Conservation (phyloP, 2,329 filamentous ascomycete species). For the Verticillium alfalfae region DNA sequence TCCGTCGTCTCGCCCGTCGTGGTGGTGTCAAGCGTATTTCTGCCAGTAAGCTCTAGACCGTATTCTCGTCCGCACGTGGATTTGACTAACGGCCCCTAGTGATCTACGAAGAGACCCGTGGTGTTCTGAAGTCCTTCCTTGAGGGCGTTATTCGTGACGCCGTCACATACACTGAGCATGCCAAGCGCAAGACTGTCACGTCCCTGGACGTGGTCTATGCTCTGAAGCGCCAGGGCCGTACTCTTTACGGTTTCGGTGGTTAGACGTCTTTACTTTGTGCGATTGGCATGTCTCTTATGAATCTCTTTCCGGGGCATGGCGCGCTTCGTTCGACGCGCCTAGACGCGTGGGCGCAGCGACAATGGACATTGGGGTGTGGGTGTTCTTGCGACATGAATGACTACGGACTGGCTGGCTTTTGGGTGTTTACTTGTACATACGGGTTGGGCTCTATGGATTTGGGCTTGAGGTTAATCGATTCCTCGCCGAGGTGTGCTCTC, state of each 20-base stretch:
- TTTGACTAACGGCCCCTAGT: conserved; percentile 31
- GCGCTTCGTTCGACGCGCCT: conserved; percentile 1
- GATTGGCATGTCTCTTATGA: conserved; percentile 28
- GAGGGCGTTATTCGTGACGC: conserved; percentile 72
- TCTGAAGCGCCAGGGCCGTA: conserved; percentile 65
- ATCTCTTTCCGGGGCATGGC: conserved; percentile 15
- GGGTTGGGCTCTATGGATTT: conserved; percentile 27
- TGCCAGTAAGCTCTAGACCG: conserved; percentile 59
- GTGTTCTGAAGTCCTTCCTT: conserved; percentile 74
- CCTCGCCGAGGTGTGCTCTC: conserved; percentile 9
- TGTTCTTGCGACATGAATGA: conserved; percentile 32
- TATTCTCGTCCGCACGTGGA: too few relatives aligned
- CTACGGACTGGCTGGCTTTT: conserved; percentile 35
- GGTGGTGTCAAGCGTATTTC: conserved; percentile 99
- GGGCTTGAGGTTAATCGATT: conserved; percentile 10
- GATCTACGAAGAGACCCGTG: conserved; percentile 76
- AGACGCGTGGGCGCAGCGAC: conserved; percentile 4
- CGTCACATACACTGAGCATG: conserved; percentile 75
- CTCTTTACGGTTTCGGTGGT: conserved; percentile 87
- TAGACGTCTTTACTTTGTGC: conserved; percentile 37
- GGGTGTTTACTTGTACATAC: conserved; percentile 37
- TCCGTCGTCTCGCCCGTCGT: conserved; percentile 97
- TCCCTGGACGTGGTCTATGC: conserved; percentile 64
- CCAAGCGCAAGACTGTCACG: conserved; percentile 76
- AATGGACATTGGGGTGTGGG: conserved; percentile 14